Percentiles rank a stretch among this genome's conserved stretches.
Evolutionary conservation across 2,329 filamentous ascomycete genomes (phyloP).

Genomic region (Claviceps cyperi): DNA sequence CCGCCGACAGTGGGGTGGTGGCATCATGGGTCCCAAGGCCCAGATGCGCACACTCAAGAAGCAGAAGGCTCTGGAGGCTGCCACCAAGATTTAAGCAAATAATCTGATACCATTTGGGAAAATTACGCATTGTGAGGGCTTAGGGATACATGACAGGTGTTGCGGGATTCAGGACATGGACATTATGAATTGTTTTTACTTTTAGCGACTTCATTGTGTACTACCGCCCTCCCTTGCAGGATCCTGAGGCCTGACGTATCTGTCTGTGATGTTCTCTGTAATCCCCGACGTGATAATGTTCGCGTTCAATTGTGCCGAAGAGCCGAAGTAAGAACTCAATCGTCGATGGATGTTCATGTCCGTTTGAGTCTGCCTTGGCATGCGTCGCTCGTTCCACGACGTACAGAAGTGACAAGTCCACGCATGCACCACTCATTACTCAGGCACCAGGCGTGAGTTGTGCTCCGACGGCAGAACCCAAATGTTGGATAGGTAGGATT

Average conservation of each 20-base stretch:
- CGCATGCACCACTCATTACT: too few species aligned
- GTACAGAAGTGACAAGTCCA: too few species aligned
- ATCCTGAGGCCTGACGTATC: not conserved
- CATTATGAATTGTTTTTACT: conserved; percentile 23
- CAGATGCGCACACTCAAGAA: conserved; percentile 65
- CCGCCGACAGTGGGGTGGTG: conserved; percentile 95
- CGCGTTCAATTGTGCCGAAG: not conserved
- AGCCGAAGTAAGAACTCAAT: too few species aligned
- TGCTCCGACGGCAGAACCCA: too few species aligned
- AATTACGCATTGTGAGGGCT: conserved; percentile 23
- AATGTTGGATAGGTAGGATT: too few species aligned
- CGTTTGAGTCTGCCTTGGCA: too few species aligned
- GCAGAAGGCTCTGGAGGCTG: conserved; percentile 82
- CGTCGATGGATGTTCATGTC: too few species aligned
- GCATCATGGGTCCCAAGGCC: conserved; percentile 97
- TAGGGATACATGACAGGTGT: conserved; percentile 23
- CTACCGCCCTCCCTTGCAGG: conserved; percentile 7
- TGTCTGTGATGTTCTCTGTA: not conserved
- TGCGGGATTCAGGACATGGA: conserved; percentile 25
- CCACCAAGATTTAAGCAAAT: conserved; percentile 82
- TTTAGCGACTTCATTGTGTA: conserved; percentile 18
- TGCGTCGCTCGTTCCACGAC: too few species aligned
- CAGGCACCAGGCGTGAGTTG: too few species aligned
- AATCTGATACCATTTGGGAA: conserved; percentile 20
- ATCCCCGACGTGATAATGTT: not conserved